Evolutionary conservation across 768 basidiomycete species (phyloP).

Genomic region (Suillus fuscotomentosus): DNA sequence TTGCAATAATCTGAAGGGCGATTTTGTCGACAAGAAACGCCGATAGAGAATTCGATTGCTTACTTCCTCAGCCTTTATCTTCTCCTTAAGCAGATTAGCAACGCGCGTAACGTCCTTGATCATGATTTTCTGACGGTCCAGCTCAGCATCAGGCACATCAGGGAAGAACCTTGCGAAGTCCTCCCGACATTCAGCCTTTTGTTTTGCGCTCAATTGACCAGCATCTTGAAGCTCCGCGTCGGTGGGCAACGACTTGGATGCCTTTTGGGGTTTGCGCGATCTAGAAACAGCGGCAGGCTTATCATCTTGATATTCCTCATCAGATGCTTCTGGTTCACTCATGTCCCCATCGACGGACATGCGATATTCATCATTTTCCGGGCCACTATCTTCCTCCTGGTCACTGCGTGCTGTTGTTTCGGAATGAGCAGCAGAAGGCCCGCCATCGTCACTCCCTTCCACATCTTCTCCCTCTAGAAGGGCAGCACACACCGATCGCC

Average conservation of each 20-base stretch:
- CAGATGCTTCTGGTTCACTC: slow-evolving; percentile 24
- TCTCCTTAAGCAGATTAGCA: slow-evolving; percentile 65
- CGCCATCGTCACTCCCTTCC: slow-evolving; percentile 23
- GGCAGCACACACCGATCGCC: slow-evolving; percentile 78
- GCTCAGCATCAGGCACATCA: slow-evolving; percentile 40
- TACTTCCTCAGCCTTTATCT: slow-evolving; percentile 74
- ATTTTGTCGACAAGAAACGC: slow-evolving; percentile 5
- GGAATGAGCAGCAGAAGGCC: slow-evolving; percentile 10
- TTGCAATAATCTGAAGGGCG: slow-evolving; percentile 64
- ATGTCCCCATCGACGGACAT: slow-evolving; percentile 22
- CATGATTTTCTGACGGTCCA: slow-evolving; percentile 55
- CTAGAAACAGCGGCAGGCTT: not conserved
- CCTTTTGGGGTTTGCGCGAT: slow-evolving; percentile 6
- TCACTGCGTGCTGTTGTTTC: slow-evolving; percentile 13
- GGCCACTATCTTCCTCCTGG: slow-evolving; percentile 24
- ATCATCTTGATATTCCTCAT: slow-evolving; percentile 30
- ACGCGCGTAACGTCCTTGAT: slow-evolving; percentile 65
- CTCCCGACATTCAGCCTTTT: slow-evolving; percentile 51
- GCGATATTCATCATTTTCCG: slow-evolving; percentile 29
- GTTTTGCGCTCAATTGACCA: slow-evolving; percentile 46
- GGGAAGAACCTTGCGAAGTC: slow-evolving; percentile 79
- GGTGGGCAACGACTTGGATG: not conserved
- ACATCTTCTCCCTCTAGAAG: slow-evolving; percentile 49
- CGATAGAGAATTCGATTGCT: slow-evolving; percentile 12
- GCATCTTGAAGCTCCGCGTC: slow-evolving; percentile 4